Evolutionary conservation across 176 grass and related monocot species (phyloP).

Genomic region (Pontederia paniculata): DNA sequence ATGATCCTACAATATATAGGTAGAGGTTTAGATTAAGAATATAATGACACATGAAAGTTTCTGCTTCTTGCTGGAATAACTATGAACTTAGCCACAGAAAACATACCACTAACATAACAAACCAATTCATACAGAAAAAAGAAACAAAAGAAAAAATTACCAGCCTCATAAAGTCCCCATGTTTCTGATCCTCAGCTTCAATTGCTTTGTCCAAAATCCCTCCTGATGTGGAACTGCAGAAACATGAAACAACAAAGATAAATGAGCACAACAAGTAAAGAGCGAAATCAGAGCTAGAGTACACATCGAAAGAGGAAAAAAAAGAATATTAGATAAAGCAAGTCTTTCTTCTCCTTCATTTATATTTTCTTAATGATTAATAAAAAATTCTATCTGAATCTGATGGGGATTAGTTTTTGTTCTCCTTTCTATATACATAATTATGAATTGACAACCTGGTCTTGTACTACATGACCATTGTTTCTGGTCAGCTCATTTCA

Average conservation of each 20-base stretch:
- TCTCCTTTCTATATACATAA: no score
- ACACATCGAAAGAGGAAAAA: not conserved
- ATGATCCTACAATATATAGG: constrained; percentile 1
- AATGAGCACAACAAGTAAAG: not conserved
- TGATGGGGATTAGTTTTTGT: no score
- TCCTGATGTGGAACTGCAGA: constrained; percentile 7
- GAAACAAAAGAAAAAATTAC: not conserved
- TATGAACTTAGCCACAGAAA: not conserved
- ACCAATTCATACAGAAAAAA: not conserved
- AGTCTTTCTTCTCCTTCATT: no score
- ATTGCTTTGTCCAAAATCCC: constrained; percentile 11
- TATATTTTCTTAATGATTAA: no score
- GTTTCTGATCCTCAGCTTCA: constrained; percentile 3
- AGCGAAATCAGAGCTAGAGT: not conserved
- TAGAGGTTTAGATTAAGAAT: not conserved
- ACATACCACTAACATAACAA: not conserved
- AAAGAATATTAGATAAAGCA: not conserved
- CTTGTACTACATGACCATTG: not conserved
- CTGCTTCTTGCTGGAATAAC: no score
- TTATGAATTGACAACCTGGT: not conserved
- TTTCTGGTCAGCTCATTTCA: not conserved
- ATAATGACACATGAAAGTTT: not conserved
- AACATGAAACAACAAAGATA: not conserved
- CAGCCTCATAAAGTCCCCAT: constrained; percentile 14
- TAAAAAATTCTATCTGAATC: no score